Percentiles rank a stretch among this genome's conserved stretches.
Conservation (phyloP, 2,329 filamentous ascomycete species). For the Venturiaceae sp. region DNA sequence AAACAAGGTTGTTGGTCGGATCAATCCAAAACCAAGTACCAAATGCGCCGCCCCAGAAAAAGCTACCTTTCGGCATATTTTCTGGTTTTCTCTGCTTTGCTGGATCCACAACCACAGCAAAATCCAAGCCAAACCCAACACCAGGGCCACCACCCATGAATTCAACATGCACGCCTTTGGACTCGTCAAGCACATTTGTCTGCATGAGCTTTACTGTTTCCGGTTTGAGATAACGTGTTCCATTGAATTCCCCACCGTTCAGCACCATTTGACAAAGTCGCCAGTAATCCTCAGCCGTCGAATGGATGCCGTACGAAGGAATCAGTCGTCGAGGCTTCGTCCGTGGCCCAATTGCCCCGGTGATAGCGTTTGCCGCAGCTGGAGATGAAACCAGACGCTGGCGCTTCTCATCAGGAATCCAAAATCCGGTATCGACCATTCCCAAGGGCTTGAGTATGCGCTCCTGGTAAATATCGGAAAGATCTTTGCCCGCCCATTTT, state of each 20-base stretch:
- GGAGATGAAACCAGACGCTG: not conserved
- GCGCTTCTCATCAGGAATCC: not conserved
- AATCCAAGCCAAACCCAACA: constrained; percentile 4
- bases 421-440: constrained; percentile 3
- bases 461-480: not conserved
- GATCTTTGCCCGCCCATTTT: constrained; percentile 6
- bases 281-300: constrained; percentile 3
- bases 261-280: constrained; percentile 1
- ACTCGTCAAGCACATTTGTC: not conserved
- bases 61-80: not conserved
- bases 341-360: not conserved
- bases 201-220: constrained; percentile 1
- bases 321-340: not conserved
- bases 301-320: not conserved
- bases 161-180: not conserved
- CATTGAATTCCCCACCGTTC: constrained; percentile 1
- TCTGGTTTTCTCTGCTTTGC: not conserved
- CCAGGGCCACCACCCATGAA: not conserved
- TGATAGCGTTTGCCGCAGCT: not conserved
- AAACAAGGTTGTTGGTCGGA: not conserved
- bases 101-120: constrained; percentile 2
- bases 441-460: not conserved
- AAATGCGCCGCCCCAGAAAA: constrained; percentile 1
- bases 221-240: constrained; percentile 1
- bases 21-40: constrained; percentile 6